Evolutionary conservation across 345 rosid genomes (phyloP).

Genomic region (Corchorus capsularis): DNA sequence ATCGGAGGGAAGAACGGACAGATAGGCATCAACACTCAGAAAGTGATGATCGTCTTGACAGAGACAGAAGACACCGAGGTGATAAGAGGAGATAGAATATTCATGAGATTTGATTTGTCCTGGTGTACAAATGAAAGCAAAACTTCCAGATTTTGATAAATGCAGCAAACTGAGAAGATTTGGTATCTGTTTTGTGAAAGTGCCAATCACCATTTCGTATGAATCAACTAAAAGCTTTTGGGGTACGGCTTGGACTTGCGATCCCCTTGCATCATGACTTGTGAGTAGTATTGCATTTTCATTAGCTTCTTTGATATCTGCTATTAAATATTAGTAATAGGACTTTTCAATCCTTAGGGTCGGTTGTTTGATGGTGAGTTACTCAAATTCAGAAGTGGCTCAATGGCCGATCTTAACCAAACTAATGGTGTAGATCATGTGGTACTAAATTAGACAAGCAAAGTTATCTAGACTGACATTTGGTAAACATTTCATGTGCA

Average conservation of each 20-base stretch:
- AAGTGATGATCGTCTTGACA: conserved; percentile 19
- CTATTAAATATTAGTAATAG: background rate
- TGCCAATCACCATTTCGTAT: background rate
- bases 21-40: conserved; percentile 10
- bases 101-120: background rate
- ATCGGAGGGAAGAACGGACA: conserved; percentile 30
- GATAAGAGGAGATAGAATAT: conserved; percentile 26
- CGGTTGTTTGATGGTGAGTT: no score
- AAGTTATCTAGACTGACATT: no score
- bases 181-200: background rate
- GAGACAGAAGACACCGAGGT: conserved; percentile 26
- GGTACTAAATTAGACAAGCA: no score
- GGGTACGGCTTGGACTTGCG: background rate
- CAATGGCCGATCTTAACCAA: no score
- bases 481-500: no score
- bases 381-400: no score
- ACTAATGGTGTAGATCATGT: no score
- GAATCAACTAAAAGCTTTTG: background rate
- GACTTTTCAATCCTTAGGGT: background rate
- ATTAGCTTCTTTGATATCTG: background rate
- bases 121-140: background rate
- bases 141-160: background rate
- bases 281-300: background rate
- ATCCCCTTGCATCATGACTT: background rate
- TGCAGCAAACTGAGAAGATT: background rate